These are phyloP conservation scores for Yarrowia deformans DNA, from an alignment of 805 yeast genomes.

Conservation along the genomic window DNA sequence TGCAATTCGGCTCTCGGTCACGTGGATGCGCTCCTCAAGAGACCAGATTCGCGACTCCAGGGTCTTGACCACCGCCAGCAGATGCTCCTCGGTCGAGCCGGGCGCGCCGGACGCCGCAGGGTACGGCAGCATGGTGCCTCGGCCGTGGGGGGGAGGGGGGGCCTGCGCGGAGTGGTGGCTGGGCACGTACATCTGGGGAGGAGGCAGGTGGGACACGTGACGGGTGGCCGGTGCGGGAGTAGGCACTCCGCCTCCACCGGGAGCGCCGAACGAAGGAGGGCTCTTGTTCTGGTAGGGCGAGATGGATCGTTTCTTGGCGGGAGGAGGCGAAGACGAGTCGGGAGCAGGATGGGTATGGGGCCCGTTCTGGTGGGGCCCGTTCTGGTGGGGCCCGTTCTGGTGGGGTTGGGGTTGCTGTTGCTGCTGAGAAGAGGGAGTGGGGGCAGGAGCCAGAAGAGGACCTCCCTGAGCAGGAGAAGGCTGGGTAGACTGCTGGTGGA, in stretches of 20 bases:
- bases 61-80: slow-evolving; percentile 45
- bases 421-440: not conserved
- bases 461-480: not conserved
- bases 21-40: slow-evolving; percentile 48
- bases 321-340: slow-evolving; percentile 20
- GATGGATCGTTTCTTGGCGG: slow-evolving; percentile 27
- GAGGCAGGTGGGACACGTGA: slow-evolving; percentile 33
- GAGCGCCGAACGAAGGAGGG: slow-evolving; percentile 33
- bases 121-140: slow-evolving; percentile 38
- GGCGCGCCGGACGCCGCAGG: slow-evolving; percentile 8
- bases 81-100: slow-evolving; percentile 41
- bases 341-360: not conserved
- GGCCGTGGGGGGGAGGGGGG: slow-evolving; percentile 34
- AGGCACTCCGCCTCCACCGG: slow-evolving; percentile 23
- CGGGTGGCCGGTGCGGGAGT: not conserved
- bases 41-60: slow-evolving; percentile 48
- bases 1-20: slow-evolving; percentile 48
- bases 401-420: too few species aligned
- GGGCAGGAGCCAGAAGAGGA: slow-evolving; percentile 26
- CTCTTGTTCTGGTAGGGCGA: slow-evolving; percentile 37
- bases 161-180: slow-evolving; percentile 33
- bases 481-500: not conserved
- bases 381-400: too few species aligned
- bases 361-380: too few species aligned
- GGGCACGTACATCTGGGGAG: slow-evolving; percentile 32